Evolutionary conservation across 2,329 filamentous ascomycete genomes (phyloP).

Genomic region (Penicillium sp.): DNA sequence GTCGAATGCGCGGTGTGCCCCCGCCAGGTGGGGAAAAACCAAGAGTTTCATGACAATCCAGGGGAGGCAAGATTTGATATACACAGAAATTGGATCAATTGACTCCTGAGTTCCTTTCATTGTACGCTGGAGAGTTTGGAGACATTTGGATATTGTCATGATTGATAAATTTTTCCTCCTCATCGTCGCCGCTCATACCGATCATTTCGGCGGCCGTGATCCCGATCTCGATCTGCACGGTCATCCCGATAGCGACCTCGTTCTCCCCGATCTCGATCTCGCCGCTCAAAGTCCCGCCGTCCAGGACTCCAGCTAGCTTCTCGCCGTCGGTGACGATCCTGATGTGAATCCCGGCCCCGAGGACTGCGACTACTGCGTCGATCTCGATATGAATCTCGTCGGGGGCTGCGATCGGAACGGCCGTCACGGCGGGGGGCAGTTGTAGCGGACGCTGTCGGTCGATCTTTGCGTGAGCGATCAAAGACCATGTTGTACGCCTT

Average conservation of each 20-base stretch:
- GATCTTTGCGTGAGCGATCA: constrained; percentile 55
- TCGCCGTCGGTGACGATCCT: constrained; percentile 46
- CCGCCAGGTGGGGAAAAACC: constrained; percentile 20
- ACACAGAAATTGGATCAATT: not conserved
- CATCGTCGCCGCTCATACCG: constrained; percentile 35
- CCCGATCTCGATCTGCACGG: constrained; percentile 36
- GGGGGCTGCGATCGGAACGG: constrained; percentile 53
- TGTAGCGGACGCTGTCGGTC: constrained; percentile 12
- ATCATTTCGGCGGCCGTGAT: constrained; percentile 31
- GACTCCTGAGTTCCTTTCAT: not conserved
- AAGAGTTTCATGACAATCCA: not conserved
- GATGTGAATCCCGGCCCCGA: constrained; percentile 24
- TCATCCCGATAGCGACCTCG: constrained; percentile 25
- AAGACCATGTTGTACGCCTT: constrained; percentile 79
- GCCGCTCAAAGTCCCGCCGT: constrained; percentile 28
- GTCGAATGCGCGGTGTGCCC: constrained; percentile 9
- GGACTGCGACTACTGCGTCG: constrained; percentile 38
- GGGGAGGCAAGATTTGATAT: not conserved
- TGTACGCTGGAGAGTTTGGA: not conserved
- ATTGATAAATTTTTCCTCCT: constrained; percentile 18
- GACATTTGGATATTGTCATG: not conserved
- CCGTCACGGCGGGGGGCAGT: constrained; percentile 25
- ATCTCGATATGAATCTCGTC: constrained; percentile 36
- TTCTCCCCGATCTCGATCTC: constrained; percentile 35
- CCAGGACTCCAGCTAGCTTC: constrained; percentile 37